A percentile compares a stretch with the other conserved stretches of the same genome.
Conservation (phyloP, 2,329 filamentous ascomycete genomes). For the Chalaropsis thielavioides region DNA sequence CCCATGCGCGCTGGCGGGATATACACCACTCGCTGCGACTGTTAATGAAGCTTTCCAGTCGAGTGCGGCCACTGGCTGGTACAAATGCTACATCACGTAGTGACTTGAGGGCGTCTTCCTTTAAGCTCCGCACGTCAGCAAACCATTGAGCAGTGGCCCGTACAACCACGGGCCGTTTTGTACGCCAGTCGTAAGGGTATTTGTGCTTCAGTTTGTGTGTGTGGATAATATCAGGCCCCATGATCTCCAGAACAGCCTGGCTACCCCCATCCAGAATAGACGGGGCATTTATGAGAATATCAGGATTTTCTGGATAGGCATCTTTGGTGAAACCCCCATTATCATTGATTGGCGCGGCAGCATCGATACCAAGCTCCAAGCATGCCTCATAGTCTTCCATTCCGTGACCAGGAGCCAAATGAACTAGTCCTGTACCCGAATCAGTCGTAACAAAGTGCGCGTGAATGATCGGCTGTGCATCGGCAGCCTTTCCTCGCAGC, state of each 20-base stretch:
- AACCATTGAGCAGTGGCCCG: conserved; percentile 97
- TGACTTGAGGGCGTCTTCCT: conserved; percentile 53
- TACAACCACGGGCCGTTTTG: conserved; percentile 81
- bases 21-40: conserved; percentile 95
- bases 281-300: conserved; percentile 49
- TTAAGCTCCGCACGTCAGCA: conserved; percentile 75
- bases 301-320: conserved; percentile 57
- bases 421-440: conserved; percentile 91
- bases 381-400: conserved; percentile 92
- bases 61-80: conserved; percentile 55
- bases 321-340: conserved; percentile 66
- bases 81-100: conserved; percentile 63
- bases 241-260: conserved; percentile 51
- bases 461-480: conserved; percentile 55
- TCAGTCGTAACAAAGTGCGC: conserved; percentile 80
- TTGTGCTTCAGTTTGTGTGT: conserved; percentile 69
- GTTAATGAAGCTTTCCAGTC: conserved; percentile 73
- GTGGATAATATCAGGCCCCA: conserved; percentile 51
- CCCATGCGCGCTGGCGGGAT: conserved; percentile 89
- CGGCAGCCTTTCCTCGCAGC: conserved; percentile 44
- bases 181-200: conserved; percentile 96
- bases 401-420: conserved; percentile 85
- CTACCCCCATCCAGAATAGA: conserved; percentile 58
- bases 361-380: conserved; percentile 51
- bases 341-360: conserved; percentile 71